phyloP scores from a whole-genome alignment of 495 filamentous ascomycete species.

The Glonium stellatum region DNA sequence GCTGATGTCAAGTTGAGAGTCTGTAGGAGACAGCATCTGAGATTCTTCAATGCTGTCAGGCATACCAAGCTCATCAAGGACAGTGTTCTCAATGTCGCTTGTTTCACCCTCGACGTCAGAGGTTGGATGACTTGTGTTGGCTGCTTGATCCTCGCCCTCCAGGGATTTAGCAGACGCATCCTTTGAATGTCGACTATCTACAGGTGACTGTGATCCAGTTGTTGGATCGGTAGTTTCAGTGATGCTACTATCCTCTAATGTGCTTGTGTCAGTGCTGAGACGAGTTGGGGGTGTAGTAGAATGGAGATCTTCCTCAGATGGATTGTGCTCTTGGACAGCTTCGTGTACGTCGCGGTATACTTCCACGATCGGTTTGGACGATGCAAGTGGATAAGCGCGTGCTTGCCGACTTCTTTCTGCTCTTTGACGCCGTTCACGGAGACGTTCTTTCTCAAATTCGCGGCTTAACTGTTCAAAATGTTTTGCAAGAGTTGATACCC shows the following conservation, averaged over 20 bases:
- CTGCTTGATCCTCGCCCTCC: conserved; percentile 38
- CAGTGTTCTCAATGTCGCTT: conserved; percentile 61
- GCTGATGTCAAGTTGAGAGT: conserved; percentile 52
- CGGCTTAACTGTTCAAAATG: conserved; percentile 95
- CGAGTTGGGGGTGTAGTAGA: conserved; percentile 30
- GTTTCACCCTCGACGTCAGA: conserved; percentile 65
- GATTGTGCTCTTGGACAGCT: conserved; percentile 79
- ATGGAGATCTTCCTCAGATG: conserved; percentile 55
- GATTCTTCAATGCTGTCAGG: conserved; percentile 60
- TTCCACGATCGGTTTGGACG: conserved; percentile 92
- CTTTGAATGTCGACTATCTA: conserved; percentile 14
- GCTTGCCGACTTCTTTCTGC: conserved; percentile 74
- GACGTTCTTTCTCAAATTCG: conserved; percentile 92
- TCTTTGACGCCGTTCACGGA: conserved; percentile 74
- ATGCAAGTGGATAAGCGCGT: conserved; percentile 78
- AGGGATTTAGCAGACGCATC: conserved; percentile 34
- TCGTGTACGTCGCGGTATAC: conserved; percentile 90
- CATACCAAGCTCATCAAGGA: conserved; percentile 58
- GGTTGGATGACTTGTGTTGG: conserved; percentile 36
- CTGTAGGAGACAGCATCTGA: conserved; percentile 51
- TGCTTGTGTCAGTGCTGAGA: conserved; percentile 27
- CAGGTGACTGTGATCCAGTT: conserved; percentile 20
- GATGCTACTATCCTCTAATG: conserved; percentile 27
- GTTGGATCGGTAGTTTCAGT: conserved; percentile 25
- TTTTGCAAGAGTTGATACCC: conserved; percentile 80